phyloP scores from a whole-genome alignment of 768 basidiomycete species.

The Daedaleopsis sinensis region DNA sequence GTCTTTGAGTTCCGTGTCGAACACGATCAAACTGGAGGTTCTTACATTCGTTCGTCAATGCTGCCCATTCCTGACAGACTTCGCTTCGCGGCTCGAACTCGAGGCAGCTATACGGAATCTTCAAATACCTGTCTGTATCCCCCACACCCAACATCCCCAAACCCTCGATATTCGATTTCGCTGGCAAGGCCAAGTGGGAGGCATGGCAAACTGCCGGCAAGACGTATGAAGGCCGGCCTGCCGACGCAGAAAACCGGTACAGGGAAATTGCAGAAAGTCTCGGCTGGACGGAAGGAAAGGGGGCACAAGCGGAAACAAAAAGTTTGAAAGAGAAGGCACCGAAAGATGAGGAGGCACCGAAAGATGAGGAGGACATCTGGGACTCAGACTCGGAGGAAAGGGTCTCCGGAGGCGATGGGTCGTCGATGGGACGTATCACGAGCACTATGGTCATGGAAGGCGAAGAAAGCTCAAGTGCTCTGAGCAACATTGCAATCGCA shows the following conservation, averaged over 20 bases:
- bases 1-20: constrained; percentile 57
- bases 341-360: constrained; percentile 28
- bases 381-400: constrained; percentile 41
- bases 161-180: constrained; percentile 78
- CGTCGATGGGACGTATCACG: constrained; percentile 63
- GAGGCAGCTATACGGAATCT: constrained; percentile 79
- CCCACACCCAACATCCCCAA: constrained; percentile 55
- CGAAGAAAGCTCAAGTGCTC: constrained; percentile 35
- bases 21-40: constrained; percentile 77
- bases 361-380: constrained; percentile 41
- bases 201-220: constrained; percentile 66
- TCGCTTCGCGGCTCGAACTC: constrained; percentile 8
- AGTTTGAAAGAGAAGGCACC: neutral
- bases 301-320: neutral
- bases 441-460: constrained; percentile 55
- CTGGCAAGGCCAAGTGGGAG: constrained; percentile 87
- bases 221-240: constrained; percentile 43
- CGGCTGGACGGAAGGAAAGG: constrained; percentile 60
- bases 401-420: constrained; percentile 24
- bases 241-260: constrained; percentile 65
- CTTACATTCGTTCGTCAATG: constrained; percentile 19
- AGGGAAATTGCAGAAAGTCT: constrained; percentile 65
- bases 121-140: constrained; percentile 73
- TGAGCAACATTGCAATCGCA: constrained; percentile 67
- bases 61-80: constrained; percentile 17